phyloP scores from a whole-genome alignment of 179 eudicot species.

The Heliamphora pulchella region DNA sequence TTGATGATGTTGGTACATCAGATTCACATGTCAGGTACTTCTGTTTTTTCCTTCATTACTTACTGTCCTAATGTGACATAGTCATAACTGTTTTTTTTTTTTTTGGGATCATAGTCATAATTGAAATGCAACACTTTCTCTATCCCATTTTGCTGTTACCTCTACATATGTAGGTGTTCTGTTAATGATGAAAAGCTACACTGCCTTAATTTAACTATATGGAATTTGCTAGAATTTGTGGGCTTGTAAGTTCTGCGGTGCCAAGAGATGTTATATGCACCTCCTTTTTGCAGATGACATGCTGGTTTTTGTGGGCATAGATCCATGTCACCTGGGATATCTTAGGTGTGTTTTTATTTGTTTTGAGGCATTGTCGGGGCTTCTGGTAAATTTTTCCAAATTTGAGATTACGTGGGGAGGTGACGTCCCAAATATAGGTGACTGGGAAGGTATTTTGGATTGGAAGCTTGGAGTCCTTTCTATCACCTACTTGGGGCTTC shows the following conservation, averaged over 20 bases:
- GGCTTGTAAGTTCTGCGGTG: background rate
- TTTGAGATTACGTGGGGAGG: no score
- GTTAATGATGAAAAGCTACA: background rate
- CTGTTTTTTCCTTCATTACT: background rate
- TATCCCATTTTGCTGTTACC: background rate
- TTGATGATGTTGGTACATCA: slow-evolving; percentile 78
- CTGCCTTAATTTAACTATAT: background rate
- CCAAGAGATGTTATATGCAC: background rate
- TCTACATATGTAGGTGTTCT: background rate
- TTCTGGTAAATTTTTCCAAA: no score
- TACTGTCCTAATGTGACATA: background rate
- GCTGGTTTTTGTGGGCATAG: no score
- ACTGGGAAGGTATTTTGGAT: no score
- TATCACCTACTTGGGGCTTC: no score
- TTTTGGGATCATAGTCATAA: background rate
- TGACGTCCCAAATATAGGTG: no score
- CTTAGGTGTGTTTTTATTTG: no score
- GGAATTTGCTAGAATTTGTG: background rate
- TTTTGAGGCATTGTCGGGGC: no score
- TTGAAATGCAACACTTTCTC: background rate
- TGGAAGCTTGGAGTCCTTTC: no score
- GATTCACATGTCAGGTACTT: slow-evolving; percentile 72
- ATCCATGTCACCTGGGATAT: no score
- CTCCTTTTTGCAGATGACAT: no score
- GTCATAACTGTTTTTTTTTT: background rate